Evolutionary conservation across 805 yeast species (phyloP).

Genomic region (Candida boleticola): DNA sequence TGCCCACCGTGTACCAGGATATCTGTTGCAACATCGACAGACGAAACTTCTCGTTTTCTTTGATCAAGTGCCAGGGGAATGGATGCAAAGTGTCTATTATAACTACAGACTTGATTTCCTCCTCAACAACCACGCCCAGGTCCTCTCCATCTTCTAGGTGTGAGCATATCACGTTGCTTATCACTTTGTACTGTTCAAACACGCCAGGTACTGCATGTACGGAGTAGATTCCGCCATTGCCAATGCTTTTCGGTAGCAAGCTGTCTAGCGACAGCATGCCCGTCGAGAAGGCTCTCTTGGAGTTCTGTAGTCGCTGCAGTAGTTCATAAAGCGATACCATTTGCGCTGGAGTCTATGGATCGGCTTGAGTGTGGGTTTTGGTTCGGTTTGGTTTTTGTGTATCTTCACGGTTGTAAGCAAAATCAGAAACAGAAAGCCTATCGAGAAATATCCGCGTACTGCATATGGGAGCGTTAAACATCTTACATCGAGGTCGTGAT

Average conservation of each 20-base stretch:
- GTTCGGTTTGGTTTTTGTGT: too few species aligned
- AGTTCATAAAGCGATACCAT: slow-evolving; percentile 33
- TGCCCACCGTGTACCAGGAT: slow-evolving; percentile 16
- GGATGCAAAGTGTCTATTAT: slow-evolving; percentile 29
- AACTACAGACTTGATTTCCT: slow-evolving; percentile 17
- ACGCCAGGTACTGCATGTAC: slow-evolving; percentile 37
- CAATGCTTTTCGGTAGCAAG: slow-evolving; percentile 14
- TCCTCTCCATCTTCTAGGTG: slow-evolving; percentile 18
- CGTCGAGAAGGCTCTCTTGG: slow-evolving; percentile 20
- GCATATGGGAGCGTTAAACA: too few species aligned
- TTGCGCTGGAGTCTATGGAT: slow-evolving; percentile 4
- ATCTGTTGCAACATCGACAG: slow-evolving; percentile 7
- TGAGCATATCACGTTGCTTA: slow-evolving; percentile 23
- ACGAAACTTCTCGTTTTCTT: slow-evolving; percentile 17
- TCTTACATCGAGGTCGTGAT: too few species aligned
- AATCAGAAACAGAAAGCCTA: too few species aligned
- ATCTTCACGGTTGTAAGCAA: too few species aligned
- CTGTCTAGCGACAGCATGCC: slow-evolving; percentile 28
- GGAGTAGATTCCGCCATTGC: slow-evolving; percentile 28
- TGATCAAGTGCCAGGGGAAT: slow-evolving; percentile 28
- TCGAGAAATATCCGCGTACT: too few species aligned
- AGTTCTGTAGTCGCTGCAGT: slow-evolving; percentile 23
- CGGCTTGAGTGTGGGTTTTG: too few species aligned
- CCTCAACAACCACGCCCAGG: not conserved
- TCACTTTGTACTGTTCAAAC: slow-evolving; percentile 17